Base-by-base conservation (phyloP, 192 early-diverging fungal species). In the Haplosporangium gracile region DNA sequence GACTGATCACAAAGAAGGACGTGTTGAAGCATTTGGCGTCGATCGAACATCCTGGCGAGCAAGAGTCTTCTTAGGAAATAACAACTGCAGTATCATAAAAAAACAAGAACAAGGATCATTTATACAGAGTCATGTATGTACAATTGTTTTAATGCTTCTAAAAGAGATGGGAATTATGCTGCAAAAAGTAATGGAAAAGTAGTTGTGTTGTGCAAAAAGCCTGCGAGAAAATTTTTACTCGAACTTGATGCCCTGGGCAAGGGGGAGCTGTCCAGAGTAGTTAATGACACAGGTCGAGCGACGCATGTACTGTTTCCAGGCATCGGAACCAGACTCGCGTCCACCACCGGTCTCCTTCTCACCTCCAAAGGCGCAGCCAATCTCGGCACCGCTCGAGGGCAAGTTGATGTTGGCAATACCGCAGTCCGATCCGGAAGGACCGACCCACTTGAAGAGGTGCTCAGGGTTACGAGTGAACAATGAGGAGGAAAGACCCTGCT, bases 311-410 rank as follows among this genome's bases (percentile, higher is more conserved):
- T 78, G 97, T 91, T 99, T 97, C 98, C 98, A 99, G 49, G 94
- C 90, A 83, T 97, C 97, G 77, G 93, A 94, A 40, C 98, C 98
- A 83, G 94, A 95, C 90, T 96, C 98, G 76, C 96, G 95, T 72
- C 97, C 97, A 42, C 97, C 96, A 74, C 97, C 97, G 38, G 97
- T 97, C 86, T 99, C 98, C 92, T 99, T 99, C 91, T 99, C 96
- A 72, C 98, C 98, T 65, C 98, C 98, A 91, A 99, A 98, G 9
- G 98, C 98, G 63, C 97, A 97, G 55, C 98, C 98, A 89, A 99
- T 97, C 91, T 99, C 98, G 40, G 98, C 97, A 57, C 98, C 98
- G 89, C 96, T 97, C 74, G 98, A 98, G 36, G 98, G 97, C 81
- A 99, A 95, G 92, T 99, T 99, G 75, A 97, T 94, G 89, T 98